These are phyloP conservation scores for Penicillium sp. DNA, from an alignment of 2,329 filamentous ascomycete species.

Conservation along the genomic window DNA sequence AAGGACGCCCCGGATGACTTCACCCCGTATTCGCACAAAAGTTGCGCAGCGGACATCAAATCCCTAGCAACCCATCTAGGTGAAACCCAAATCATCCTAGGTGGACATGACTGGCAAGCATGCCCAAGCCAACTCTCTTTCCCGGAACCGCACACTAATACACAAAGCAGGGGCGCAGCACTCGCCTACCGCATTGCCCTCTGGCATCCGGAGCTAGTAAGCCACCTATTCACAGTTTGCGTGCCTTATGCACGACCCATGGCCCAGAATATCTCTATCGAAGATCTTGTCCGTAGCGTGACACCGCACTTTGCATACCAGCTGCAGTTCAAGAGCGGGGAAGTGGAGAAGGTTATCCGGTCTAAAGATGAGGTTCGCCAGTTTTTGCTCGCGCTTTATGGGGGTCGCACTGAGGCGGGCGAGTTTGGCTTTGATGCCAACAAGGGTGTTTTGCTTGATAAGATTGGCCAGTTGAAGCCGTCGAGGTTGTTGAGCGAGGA, in stretches of 20 bases:
- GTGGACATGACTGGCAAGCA: constrained; percentile 78
- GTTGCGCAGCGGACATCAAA: constrained; percentile 70
- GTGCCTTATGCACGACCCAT: constrained; percentile 66
- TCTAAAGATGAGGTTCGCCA: constrained; percentile 62
- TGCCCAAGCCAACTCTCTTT: not conserved
- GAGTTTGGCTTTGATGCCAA: constrained; percentile 57
- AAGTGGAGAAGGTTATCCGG: constrained; percentile 58
- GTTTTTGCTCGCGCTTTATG: constrained; percentile 71
- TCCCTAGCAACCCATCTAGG: constrained; percentile 62
- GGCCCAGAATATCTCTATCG: constrained; percentile 53
- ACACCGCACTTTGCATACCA: constrained; percentile 79
- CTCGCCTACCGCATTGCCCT: constrained; percentile 72
- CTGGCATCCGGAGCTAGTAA: constrained; percentile 70
- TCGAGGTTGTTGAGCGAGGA: constrained; percentile 62
- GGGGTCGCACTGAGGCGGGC: constrained; percentile 57
- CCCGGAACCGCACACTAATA: not conserved
- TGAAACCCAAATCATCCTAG: constrained; percentile 66
- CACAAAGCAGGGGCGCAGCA: constrained; percentile 61
- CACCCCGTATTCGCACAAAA: constrained; percentile 67
- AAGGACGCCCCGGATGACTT: constrained; percentile 60
- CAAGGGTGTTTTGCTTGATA: constrained; percentile 63
- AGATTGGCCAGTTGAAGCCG: constrained; percentile 55
- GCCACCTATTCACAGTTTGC: constrained; percentile 74
- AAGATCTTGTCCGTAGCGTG: constrained; percentile 55
- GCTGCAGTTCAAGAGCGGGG: constrained; percentile 69